phyloP scores from a whole-genome alignment of 305 asterid species.

The Fraxinus angustifolia region DNA sequence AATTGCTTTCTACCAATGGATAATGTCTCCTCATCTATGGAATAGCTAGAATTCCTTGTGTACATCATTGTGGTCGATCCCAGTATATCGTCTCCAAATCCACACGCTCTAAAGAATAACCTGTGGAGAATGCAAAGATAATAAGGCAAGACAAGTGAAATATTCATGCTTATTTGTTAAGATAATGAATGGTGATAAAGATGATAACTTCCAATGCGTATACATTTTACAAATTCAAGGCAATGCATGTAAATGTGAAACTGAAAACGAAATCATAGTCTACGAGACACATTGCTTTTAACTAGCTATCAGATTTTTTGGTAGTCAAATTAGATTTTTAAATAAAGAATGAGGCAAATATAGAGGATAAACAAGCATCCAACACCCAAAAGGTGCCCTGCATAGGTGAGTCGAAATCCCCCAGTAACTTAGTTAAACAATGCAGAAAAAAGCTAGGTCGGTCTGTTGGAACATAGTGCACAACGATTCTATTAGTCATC shows the following conservation, averaged over 20 bases:
- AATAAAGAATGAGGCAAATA: background rate
- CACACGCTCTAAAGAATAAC: constrained; percentile 62
- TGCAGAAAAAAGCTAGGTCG: background rate
- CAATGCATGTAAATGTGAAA: background rate
- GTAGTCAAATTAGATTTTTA: background rate
- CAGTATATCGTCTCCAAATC: constrained; percentile 67
- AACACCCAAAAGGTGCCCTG: background rate
- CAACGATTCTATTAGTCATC: background rate
- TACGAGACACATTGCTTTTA: background rate
- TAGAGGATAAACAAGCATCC: background rate
- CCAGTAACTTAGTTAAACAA: background rate
- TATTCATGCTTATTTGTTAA: constrained; percentile 13
- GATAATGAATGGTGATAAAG: background rate
- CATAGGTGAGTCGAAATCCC: background rate
- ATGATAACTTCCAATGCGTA: background rate
- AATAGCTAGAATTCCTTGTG: constrained; percentile 32
- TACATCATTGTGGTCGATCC: constrained; percentile 87
- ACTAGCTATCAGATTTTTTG: background rate
- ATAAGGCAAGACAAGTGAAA: background rate
- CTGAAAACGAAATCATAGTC: background rate
- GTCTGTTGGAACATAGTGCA: background rate
- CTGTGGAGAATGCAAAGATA: constrained; percentile 32
- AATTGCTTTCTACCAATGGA: constrained; percentile 62
- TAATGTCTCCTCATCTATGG: constrained; percentile 34
- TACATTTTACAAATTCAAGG: background rate